phyloP scores from a whole-genome alignment of 2,329 filamentous ascomycete genomes.

The Malbranchea cinnamomea region DNA sequence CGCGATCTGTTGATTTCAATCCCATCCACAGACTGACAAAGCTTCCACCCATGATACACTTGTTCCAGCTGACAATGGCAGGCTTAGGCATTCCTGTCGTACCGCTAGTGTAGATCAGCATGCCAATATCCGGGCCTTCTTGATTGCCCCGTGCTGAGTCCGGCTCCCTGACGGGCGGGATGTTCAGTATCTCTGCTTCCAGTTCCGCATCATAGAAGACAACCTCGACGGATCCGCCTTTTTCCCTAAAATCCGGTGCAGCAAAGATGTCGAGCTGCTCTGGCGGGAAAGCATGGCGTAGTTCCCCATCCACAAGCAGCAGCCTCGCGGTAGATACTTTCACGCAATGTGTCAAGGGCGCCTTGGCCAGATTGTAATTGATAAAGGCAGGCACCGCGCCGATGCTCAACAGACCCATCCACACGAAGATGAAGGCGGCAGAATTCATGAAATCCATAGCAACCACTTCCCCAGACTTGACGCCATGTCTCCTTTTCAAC shows the following conservation, averaged over 20 bases:
- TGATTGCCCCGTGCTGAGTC: constrained; percentile 41
- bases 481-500: constrained; percentile 48
- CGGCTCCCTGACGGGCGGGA: constrained; percentile 40
- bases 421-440: constrained; percentile 59
- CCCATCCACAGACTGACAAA: constrained; percentile 43
- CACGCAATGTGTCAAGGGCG: constrained; percentile 60
- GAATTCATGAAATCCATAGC: constrained; percentile 72
- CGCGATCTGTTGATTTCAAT: constrained; percentile 48
- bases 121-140: constrained; percentile 43
- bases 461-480: constrained; percentile 60
- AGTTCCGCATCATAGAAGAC: constrained; percentile 46
- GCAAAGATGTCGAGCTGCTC: constrained; percentile 28
- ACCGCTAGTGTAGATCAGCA: constrained; percentile 73
- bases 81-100: constrained; percentile 76
- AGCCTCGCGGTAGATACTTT: constrained; percentile 51
- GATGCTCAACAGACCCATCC: constrained; percentile 67
- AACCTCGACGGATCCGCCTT: constrained; percentile 38
- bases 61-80: constrained; percentile 60
- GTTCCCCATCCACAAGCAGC: constrained; percentile 54
- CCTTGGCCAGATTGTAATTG: constrained; percentile 68
- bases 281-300: constrained; percentile 36
- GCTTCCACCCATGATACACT: constrained; percentile 39
- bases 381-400: constrained; percentile 74
- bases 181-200: constrained; percentile 39
- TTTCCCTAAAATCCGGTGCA: constrained; percentile 22